phyloP scores from a whole-genome alignment of 2,329 filamentous ascomycete genomes.

The Cladosporium sp. region DNA sequence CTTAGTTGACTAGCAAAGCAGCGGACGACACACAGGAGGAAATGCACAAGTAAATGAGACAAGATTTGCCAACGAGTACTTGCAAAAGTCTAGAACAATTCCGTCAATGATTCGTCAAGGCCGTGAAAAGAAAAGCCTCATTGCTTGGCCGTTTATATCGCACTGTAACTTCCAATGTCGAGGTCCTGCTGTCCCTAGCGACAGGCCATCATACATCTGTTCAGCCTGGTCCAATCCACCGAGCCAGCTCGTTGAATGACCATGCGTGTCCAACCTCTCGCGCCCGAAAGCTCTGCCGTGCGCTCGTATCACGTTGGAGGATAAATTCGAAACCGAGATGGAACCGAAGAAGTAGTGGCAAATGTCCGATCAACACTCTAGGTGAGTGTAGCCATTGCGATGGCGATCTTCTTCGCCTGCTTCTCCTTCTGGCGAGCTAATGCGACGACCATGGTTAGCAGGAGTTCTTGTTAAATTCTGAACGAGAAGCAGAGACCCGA shows the following conservation, averaged over 20 bases:
- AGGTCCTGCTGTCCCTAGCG: background rate
- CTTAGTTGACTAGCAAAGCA: background rate
- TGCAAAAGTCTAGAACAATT: background rate
- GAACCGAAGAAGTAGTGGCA: background rate
- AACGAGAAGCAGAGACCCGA: background rate
- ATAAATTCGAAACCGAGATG: background rate
- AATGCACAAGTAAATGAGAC: background rate
- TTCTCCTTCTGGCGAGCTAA: conserved; percentile 7
- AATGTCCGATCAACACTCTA: background rate
- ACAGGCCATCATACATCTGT: background rate
- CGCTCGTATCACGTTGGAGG: background rate
- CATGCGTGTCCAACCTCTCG: background rate
- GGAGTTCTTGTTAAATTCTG: background rate
- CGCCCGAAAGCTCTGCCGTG: background rate
- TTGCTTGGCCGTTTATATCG: background rate
- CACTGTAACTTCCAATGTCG: background rate
- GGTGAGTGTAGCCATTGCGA: conserved; percentile 15
- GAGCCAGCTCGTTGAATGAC: background rate
- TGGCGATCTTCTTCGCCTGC: conserved; percentile 13
- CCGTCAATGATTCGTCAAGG: background rate
- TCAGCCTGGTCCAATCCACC: background rate
- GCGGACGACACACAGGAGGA: background rate
- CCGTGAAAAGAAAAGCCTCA: background rate
- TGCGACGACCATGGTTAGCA: background rate
- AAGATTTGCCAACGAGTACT: background rate